Evolutionary conservation across 2,329 filamentous ascomycete genomes (phyloP).

Genomic region (Dendrostoma leiphaemia): DNA sequence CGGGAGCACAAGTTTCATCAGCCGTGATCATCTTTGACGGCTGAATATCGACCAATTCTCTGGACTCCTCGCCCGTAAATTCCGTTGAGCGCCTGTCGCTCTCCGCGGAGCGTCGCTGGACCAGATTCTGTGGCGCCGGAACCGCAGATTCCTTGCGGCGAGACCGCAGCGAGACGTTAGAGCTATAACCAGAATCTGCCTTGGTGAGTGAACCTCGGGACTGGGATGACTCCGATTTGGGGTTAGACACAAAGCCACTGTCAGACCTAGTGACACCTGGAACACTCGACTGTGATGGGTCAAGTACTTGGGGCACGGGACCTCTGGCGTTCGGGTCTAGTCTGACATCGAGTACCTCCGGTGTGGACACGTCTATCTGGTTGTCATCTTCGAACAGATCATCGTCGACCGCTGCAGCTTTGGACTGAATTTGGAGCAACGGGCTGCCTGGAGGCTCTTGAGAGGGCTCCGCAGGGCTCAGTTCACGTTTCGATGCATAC

Average conservation of each 20-base stretch:
- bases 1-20: not conserved
- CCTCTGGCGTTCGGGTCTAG: constrained; percentile 45
- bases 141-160: constrained; percentile 37
- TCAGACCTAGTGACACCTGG: constrained; percentile 38
- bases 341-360: constrained; percentile 39
- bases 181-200: constrained; percentile 61
- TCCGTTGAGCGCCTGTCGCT: not conserved
- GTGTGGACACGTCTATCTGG: constrained; percentile 30
- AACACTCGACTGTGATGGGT: constrained; percentile 21
- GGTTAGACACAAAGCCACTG: constrained; percentile 49
- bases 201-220: constrained; percentile 49
- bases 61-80: not conserved
- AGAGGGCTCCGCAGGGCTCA: constrained; percentile 35
- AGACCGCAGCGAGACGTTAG: constrained; percentile 56
- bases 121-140: constrained; percentile 26
- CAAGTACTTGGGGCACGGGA: constrained; percentile 22
- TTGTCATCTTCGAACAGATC: constrained; percentile 42
- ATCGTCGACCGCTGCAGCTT: constrained; percentile 46
- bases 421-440: constrained; percentile 44
- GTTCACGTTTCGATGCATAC: constrained; percentile 26
- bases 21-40: constrained; percentile 13
- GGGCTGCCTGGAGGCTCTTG: constrained; percentile 29
- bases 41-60: constrained; percentile 15
- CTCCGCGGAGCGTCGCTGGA: constrained; percentile 15
- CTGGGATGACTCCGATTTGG: constrained; percentile 35